Evolutionary conservation across 805 yeast species (phyloP).

Genomic region (Candida nemodendra): DNA sequence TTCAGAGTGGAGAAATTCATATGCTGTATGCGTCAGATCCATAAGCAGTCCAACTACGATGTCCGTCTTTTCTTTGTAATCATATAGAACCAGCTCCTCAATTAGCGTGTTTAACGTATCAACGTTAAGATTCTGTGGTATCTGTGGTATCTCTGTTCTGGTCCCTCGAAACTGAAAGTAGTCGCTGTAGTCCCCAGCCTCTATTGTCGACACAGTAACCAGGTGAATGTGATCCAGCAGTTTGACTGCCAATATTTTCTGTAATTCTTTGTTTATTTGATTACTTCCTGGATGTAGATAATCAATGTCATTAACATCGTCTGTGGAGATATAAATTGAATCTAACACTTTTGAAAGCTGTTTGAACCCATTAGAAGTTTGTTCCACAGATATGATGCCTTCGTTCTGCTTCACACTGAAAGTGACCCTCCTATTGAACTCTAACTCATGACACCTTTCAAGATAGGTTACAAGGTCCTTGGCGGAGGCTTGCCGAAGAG

Average conservation of each 20-base stretch:
- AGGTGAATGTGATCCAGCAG: not conserved
- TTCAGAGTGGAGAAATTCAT: slow-evolving; percentile 3
- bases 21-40: slow-evolving; percentile 1
- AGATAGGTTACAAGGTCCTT: not conserved
- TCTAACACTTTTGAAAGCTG: not conserved
- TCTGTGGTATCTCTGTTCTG: not conserved
- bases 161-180: not conserved
- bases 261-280: not conserved
- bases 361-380: not conserved
- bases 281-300: not conserved
- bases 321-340: not conserved
- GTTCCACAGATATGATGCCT: not conserved
- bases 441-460: not conserved
- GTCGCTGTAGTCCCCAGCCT: not conserved
- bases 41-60: not conserved
- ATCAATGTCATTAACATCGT: not conserved
- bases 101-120: slow-evolving; percentile 1
- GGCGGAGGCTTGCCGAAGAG: not conserved
- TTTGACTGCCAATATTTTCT: not conserved
- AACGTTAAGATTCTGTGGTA: not conserved
- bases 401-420: not conserved
- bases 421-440: too few species aligned
- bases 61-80: not conserved
- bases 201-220: not conserved
- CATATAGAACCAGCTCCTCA: slow-evolving; percentile 3